phyloP scores from a whole-genome alignment of 257 asterid species.

The Fraxinus pennsylvanica region DNA sequence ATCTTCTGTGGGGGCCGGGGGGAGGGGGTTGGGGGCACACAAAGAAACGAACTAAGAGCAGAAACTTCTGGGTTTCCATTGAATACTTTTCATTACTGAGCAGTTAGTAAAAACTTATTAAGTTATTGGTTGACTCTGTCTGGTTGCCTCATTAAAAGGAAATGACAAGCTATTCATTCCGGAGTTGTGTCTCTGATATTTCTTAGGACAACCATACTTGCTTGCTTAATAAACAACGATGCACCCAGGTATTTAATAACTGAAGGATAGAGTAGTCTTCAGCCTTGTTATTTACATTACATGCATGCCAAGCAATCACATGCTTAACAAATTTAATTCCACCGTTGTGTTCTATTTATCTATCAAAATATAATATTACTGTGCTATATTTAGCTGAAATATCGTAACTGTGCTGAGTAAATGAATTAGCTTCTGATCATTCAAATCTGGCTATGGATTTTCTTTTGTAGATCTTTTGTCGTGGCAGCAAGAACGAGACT shows the following conservation, averaged over 20 bases:
- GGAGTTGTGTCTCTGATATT: background rate
- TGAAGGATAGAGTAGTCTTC: background rate
- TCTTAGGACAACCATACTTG: background rate
- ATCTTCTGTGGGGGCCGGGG: too few species aligned
- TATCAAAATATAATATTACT: background rate
- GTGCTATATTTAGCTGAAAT: background rate
- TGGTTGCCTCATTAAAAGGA: background rate
- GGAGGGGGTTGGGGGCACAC: background rate
- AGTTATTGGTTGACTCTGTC: background rate
- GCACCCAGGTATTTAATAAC: background rate
- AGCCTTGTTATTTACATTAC: background rate
- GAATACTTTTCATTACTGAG: background rate
- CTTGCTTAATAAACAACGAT: background rate
- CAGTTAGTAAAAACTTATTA: background rate
- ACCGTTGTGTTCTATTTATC: slow-evolving; percentile 4
- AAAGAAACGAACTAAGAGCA: background rate
- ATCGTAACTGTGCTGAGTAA: background rate
- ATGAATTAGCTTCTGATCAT: slow-evolving; percentile 27
- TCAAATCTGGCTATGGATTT: slow-evolving; percentile 23
- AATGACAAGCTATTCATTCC: background rate
- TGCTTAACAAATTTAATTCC: background rate
- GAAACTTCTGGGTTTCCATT: background rate
- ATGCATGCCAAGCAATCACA: background rate
- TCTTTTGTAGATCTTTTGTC: slow-evolving; percentile 79
- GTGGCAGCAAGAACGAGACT: slow-evolving; percentile 90